phyloP scores from a whole-genome alignment of 345 rosid genomes.

The Psidium guajava region DNA sequence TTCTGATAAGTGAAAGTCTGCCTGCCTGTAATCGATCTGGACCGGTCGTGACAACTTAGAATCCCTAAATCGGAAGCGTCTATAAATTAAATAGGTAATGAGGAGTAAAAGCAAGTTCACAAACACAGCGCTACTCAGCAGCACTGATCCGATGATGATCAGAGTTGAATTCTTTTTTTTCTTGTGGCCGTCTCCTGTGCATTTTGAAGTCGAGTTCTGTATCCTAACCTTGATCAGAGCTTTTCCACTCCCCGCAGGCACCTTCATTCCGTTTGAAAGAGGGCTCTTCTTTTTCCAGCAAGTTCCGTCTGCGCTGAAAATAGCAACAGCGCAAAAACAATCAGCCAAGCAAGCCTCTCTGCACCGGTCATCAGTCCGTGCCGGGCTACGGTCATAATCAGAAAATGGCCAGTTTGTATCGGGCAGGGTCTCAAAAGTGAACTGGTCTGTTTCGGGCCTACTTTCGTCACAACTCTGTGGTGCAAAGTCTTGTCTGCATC shows the following conservation, averaged over 20 bases:
- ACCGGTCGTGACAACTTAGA: not conserved
- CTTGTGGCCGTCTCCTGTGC: not conserved
- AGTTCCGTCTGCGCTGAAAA: not conserved
- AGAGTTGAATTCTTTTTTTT: not conserved
- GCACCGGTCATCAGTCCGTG: not conserved
- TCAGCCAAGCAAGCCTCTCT: slow-evolving; percentile 30
- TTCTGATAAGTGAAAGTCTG: not conserved
- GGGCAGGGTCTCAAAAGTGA: not conserved
- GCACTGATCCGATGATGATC: not conserved
- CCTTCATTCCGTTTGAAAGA: slow-evolving; percentile 20
- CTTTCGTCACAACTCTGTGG: slow-evolving; percentile 16
- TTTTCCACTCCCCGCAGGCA: not conserved
- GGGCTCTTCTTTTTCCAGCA: slow-evolving; percentile 53
- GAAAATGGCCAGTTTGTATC: slow-evolving; percentile 12
- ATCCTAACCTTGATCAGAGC: slow-evolving; percentile 29
- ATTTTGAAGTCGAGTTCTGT: not conserved
- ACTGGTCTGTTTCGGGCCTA: slow-evolving; percentile 1
- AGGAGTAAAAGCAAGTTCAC: not conserved
- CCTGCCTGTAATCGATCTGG: not conserved
- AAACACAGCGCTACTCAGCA: not conserved
- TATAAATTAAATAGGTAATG: not conserved
- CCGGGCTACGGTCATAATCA: slow-evolving; percentile 10
- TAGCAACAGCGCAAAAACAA: slow-evolving; percentile 42
- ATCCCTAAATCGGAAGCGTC: not conserved
- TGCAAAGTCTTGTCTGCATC: slow-evolving; percentile 22